Evolutionary conservation across 495 filamentous ascomycete genomes (phyloP).

Genomic region (Paragyromitra xinjiangensis): DNA sequence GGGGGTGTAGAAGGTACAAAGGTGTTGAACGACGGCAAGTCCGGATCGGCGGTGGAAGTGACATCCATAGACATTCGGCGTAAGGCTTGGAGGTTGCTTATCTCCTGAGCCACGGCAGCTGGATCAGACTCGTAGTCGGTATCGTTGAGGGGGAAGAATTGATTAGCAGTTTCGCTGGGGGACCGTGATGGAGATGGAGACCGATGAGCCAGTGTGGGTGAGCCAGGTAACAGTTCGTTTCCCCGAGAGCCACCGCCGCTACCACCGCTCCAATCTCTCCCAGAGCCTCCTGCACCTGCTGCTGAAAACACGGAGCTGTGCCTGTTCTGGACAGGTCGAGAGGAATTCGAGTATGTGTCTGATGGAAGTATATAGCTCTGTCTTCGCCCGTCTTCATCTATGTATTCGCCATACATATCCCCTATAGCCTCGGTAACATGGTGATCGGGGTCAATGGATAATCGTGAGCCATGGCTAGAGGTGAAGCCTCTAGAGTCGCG

Average conservation of each 20-base stretch:
- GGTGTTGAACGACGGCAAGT: constrained; percentile 82
- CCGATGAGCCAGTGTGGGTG: constrained; percentile 69
- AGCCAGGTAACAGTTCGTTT: constrained; percentile 61
- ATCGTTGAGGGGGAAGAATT: constrained; percentile 85
- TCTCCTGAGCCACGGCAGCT: constrained; percentile 90
- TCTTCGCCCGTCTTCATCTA: constrained; percentile 70
- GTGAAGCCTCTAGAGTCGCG: constrained; percentile 66
- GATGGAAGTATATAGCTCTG: constrained; percentile 54
- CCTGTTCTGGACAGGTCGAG: constrained; percentile 34
- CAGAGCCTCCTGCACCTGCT: constrained; percentile 36
- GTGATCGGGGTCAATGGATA: constrained; percentile 83
- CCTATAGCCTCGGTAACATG: constrained; percentile 98
- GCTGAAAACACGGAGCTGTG: constrained; percentile 42
- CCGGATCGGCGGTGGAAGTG: constrained; percentile 85
- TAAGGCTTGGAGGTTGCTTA: constrained; percentile 93
- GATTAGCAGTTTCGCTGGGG: constrained; percentile 69
- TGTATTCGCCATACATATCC: constrained; percentile 84
- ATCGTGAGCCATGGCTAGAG: constrained; percentile 70
- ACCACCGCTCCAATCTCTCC: constrained; percentile 38
- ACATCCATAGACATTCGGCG: constrained; percentile 99
- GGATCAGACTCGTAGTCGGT: constrained; percentile 92
- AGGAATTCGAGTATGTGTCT: constrained; percentile 40
- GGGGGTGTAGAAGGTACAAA: constrained; percentile 75
- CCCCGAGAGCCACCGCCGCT: constrained; percentile 37
- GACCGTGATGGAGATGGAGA: constrained; percentile 65